phyloP scores from a whole-genome alignment of 1,139 yeast species.

The Lodderomyces beijingensis region DNA sequence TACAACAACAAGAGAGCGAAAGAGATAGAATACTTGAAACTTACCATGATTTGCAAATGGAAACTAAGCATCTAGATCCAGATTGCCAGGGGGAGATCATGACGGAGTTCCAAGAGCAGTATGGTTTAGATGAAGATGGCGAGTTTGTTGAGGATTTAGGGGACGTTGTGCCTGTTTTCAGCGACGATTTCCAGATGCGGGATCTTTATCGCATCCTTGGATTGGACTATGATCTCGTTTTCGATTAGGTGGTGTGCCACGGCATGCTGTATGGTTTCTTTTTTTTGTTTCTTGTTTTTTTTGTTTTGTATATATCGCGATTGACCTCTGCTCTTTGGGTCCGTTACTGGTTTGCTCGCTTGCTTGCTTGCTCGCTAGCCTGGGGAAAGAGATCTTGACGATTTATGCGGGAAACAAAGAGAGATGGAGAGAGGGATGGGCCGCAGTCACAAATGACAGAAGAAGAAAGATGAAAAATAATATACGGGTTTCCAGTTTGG shows the following conservation, averaged over 20 bases:
- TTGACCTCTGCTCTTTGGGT: neutral
- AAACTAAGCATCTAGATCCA: neutral
- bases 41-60: neutral
- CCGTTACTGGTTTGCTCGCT: neutral
- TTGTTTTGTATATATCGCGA: no score
- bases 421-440: no score
- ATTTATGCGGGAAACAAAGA: no score
- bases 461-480: no score
- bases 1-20: neutral
- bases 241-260: constrained; percentile 5
- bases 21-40: neutral
- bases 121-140: constrained; percentile 2
- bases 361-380: no score
- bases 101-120: constrained; percentile 2
- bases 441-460: no score
- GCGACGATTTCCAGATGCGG: constrained; percentile 14
- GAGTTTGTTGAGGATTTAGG: constrained; percentile 7
- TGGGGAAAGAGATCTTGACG: no score
- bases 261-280: neutral
- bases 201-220: constrained; percentile 14
- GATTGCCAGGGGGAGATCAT: constrained; percentile 7
- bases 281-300: neutral
- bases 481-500: no score
- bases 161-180: constrained; percentile 7
- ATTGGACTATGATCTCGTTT: constrained; percentile 16